Evolutionary conservation across 345 rosid genomes (phyloP), one percentile per base, ranked within the genome.

Genomic region (Pugionium cornutum): DNA sequence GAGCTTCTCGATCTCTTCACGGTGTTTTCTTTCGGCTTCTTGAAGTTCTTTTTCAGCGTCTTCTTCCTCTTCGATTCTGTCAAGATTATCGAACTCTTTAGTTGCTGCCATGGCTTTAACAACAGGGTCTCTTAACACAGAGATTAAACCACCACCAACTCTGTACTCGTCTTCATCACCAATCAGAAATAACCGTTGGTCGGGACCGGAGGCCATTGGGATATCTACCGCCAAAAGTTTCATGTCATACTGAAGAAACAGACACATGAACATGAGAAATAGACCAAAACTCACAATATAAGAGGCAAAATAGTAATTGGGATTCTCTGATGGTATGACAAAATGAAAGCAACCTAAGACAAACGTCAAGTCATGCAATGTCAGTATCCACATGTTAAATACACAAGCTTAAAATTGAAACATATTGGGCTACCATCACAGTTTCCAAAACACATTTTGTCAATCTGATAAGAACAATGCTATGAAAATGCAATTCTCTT

Each of bases 41-140:
- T 73, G 50, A 75, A 81, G 84, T 73, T 89, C 88, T 70, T 75
- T 81, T 64, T 87, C 83, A 44, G 62, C 68, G 5, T 70, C 75
- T 70, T 70, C 87, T 62, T 70, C 68, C 62, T 62, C 68, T 55
- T 70, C 68, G 9, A 70, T 62, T 70, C 50, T 39, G 27, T 92
- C 97, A 59, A 89, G 94, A 64, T 80, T 81, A 36, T 92, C 98
- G 11, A 92, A 92, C 69, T 89, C 98, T 78, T 88, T 85, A 18
- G 81, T 78, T 55, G 97, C 97, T 8, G 95, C 87, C 97, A 89
- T 84, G 73, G 97, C 97, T 78, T 80, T 92, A 70, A 88, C 82
- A 7, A 89, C 87, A 2, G 98, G 97, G 76, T 88, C 97, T 80
- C 99, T 80, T 75, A 86, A 83, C 77, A 78, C 81, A 8, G 89